Base-by-base conservation (phyloP, 306 rosid species). In the Biancaea sappan region DNA sequence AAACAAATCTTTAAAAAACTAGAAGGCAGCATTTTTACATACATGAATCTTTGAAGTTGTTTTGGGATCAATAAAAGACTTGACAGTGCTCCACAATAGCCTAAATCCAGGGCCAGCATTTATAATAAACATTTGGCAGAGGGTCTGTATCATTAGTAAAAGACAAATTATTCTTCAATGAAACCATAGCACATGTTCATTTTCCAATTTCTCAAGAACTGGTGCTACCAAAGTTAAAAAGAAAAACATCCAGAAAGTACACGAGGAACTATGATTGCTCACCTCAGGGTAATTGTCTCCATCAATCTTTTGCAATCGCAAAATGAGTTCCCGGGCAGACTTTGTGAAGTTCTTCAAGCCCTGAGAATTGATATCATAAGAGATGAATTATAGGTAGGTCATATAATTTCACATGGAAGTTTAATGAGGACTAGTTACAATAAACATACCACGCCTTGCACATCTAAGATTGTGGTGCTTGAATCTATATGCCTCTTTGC, bases 101-200 rank as follows among this genome's bases (percentile, higher is more conserved):
- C 99, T 89, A 81, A 94, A 94, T 73, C 99, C 99, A 54, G 93
- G 91, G 73, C 99, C 98, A 74, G 97, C 99, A 86, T 94, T 94
- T 75, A 94, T 94, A 68, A 94, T 90, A 79, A 90, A 92, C 99
- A 94, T 94, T 86, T 94, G 97, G 79, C 77, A 83, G 47, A 94
- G 95, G 72, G 99, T 94, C 99, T 94, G 92, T 46, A 77, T 74
- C 69, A 69, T 76, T 2, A 29, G 35, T 26, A 69, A 41, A 52
- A 71, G 21, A 54, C 5, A 72, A 29, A 34, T 31, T 52, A 68
- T 32, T 37, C 71, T 79, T 72, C 53, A 60, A 4, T 14, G 34
- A 72, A 38, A 38, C 66, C 65, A 11, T 60, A 28, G 51, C 74
- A 50, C 37, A 66, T 32, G 24, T 29, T 58, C 37, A 80, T 38